phyloP scores from a whole-genome alignment of 768 basidiomycete genomes.

The Candolleomyces efflorescens region DNA sequence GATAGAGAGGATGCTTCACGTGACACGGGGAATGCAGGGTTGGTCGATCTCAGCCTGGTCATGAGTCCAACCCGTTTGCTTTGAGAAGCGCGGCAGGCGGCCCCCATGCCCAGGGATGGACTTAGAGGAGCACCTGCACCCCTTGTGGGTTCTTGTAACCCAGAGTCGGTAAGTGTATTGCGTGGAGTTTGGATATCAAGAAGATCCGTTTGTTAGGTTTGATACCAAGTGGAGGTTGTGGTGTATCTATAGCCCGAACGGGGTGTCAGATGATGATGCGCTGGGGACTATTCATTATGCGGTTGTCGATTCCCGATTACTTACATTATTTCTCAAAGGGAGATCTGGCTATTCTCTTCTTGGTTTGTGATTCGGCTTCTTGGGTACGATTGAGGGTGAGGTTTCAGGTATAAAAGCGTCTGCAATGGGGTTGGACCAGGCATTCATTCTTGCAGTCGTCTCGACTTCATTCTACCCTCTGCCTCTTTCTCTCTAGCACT shows the following conservation, averaged over 20 bases:
- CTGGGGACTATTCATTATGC: not conserved
- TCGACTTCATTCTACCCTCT: no score
- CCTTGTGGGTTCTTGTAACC: not conserved
- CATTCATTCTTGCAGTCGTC: not conserved
- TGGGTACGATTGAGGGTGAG: not conserved
- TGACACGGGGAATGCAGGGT: not conserved
- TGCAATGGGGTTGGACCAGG: not conserved
- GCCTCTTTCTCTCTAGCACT: slow-evolving; percentile 9
- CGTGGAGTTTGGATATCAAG: not conserved
- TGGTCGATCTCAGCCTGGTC: no score
- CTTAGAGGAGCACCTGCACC: no score
- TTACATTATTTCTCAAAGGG: no score
- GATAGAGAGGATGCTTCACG: not conserved
- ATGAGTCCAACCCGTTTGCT: not conserved
- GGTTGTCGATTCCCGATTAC: no score
- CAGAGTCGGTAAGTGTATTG: not conserved
- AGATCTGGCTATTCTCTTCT: no score
- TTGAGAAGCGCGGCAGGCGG: no score
- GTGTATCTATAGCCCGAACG: not conserved
- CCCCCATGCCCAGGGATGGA: not conserved
- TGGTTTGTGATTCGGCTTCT: not conserved
- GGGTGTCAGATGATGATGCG: not conserved
- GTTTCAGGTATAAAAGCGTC: not conserved
- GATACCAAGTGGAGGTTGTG: not conserved
- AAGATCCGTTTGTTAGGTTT: not conserved